These are phyloP conservation scores for Diplodia seriata DNA, from an alignment of 2,329 filamentous ascomycete species.

Conservation along the genomic window DNA sequence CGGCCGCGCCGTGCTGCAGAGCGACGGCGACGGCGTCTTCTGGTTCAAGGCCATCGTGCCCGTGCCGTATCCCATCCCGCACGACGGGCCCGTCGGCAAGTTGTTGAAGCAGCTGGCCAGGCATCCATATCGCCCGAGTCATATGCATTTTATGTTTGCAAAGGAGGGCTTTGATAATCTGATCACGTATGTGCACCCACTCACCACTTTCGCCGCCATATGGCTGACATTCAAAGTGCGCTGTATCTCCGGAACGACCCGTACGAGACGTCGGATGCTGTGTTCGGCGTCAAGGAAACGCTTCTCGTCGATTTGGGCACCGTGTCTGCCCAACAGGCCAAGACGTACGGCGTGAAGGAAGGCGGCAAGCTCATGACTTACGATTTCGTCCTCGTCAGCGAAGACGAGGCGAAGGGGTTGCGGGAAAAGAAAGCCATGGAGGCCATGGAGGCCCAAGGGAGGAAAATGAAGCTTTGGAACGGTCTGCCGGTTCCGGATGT, in stretches of 20 bases:
- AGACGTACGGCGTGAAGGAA: constrained; percentile 68
- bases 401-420: constrained; percentile 71
- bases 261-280: constrained; percentile 82
- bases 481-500: constrained; percentile 78
- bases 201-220: too few species aligned
- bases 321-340: constrained; percentile 61
- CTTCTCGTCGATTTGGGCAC: constrained; percentile 71
- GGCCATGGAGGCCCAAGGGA: constrained; percentile 70
- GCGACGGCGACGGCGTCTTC: constrained; percentile 74
- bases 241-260: constrained; percentile 79
- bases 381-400: constrained; percentile 78
- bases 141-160: constrained; percentile 90
- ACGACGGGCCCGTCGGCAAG: constrained; percentile 78
- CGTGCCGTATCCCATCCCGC: constrained; percentile 83
- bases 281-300: constrained; percentile 86
- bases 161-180: constrained; percentile 79
- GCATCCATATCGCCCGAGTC: constrained; percentile 78
- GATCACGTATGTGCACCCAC: constrained; percentile 67
- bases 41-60: constrained; percentile 88
- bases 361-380: constrained; percentile 70
- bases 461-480: constrained; percentile 74
- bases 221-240: constrained; percentile 58
- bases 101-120: constrained; percentile 69
- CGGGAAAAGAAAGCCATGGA: constrained; percentile 70
- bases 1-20: constrained; percentile 73